Base-by-base conservation (phyloP, 768 basidiomycete species). In the Russula griseocarnosa region DNA sequence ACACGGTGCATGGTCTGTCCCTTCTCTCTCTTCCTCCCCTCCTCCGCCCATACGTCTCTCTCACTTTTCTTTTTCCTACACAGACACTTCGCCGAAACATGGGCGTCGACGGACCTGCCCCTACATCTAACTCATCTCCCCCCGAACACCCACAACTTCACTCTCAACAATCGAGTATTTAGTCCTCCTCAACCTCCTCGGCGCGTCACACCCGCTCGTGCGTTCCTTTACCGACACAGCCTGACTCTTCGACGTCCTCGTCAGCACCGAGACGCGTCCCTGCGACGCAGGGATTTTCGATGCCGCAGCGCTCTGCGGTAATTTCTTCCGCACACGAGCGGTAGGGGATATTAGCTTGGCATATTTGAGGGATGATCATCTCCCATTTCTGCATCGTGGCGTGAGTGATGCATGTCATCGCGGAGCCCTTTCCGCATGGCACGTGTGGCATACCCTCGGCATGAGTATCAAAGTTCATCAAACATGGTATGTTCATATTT, bases 101-200 rank as follows among this genome's bases (percentile, higher is more conserved):
- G 97, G 97, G 79, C 82, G 18, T 77, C 81, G 1, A 83, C 86
- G 1, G 92, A 86, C 72, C 74, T 88, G 32, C 72, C 81, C 5
- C 83, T 87, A 7, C 79, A 86, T 62, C 73, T 76, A 3, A 81
- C 72, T 87, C 10, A 74, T 86, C 69, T 61, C 72, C 58, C 54
- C 75, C 66, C 55, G 70, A 59, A 62, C 80, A 10, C 79, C 78
- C 52, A 74, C 79, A 49, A 91, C 86, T 0, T 83, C 88, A 65
- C 78, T 99, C 34, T 79, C 83, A 18, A 84, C 83, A 14, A 90
- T 99, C 61, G 94, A 97, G 69, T 90, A 95, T 72, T 78, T 99
- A 55, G 86, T 99, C 70, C 83, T 99, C 3, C 83, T 99, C 30
- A 97, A 99, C 73, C 84, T 99, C 2, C 79, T 99, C 20, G 97